Conservation (phyloP, 345 rosid species). For the Arabidopsis thaliana region TAIR10.1 NC_003074.8:308001-308500, state of each 20-base stretch:
- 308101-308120: slow-evolving; percentile 61
- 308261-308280: slow-evolving; percentile 65
- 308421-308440: slow-evolving; percentile 73
- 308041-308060: slow-evolving; percentile 60
- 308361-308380: slow-evolving; percentile 59
- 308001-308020: slow-evolving; percentile 58
- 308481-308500: slow-evolving; percentile 46
- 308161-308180: slow-evolving; percentile 59
- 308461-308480: slow-evolving; percentile 61
- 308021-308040: slow-evolving; percentile 65
- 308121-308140: slow-evolving; percentile 67
- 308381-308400: slow-evolving; percentile 60
- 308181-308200: slow-evolving; percentile 65
- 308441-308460: slow-evolving; percentile 51
- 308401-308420: slow-evolving; percentile 44
- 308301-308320: slow-evolving; percentile 62
- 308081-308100: slow-evolving; percentile 58
- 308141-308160: slow-evolving; percentile 48
- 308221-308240: slow-evolving; percentile 57
- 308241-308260: slow-evolving; percentile 50
- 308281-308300: slow-evolving; percentile 58
- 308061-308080: slow-evolving; percentile 44
- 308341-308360: slow-evolving; percentile 62
- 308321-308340: slow-evolving; percentile 67
- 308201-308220: slow-evolving; percentile 59